Percentiles rank a stretch among this genome's conserved stretches.
Evolutionary conservation across 2,329 filamentous ascomycete genomes (phyloP).

Genomic region (Aspergillus pseudoterreus): DNA sequence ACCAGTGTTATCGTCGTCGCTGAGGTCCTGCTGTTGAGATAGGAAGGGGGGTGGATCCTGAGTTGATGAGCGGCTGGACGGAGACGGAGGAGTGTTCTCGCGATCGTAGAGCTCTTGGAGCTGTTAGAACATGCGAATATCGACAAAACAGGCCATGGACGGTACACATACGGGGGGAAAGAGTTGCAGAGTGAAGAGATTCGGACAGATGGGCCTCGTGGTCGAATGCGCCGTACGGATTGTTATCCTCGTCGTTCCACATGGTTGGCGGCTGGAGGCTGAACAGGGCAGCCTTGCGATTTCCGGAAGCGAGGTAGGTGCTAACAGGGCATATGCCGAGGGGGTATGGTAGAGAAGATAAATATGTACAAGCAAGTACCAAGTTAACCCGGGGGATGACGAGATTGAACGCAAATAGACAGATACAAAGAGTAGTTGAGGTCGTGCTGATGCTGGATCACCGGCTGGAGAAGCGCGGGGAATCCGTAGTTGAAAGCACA

Average conservation of each 20-base stretch:
- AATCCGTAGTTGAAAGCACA: too few species aligned
- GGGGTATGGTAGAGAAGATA: too few species aligned
- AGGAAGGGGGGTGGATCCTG: slow-evolving; percentile 60
- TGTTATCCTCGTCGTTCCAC: slow-evolving; percentile 99
- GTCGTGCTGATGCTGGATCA: too few species aligned
- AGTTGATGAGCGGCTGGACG: slow-evolving; percentile 68
- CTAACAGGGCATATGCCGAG: background rate
- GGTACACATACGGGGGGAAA: slow-evolving; percentile 49
- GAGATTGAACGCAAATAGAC: too few species aligned
- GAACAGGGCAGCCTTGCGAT: slow-evolving; percentile 15
- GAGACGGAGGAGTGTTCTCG: slow-evolving; percentile 63
- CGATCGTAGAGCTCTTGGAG: slow-evolving; percentile 54
- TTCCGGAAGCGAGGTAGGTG: background rate
- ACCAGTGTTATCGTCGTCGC: slow-evolving; percentile 57
- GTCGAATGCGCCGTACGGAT: slow-evolving; percentile 93
- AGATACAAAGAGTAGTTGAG: too few species aligned
- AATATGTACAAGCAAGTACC: too few species aligned
- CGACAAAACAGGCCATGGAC: slow-evolving; percentile 10
- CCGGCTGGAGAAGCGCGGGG: too few species aligned
- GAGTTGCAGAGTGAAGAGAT: slow-evolving; percentile 57
- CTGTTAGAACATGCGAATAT: too few species aligned
- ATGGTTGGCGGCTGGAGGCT: slow-evolving; percentile 49
- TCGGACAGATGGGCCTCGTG: slow-evolving; percentile 73
- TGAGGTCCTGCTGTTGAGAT: slow-evolving; percentile 51
- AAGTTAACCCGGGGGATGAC: too few species aligned